Conservation (phyloP, 2,329 filamentous ascomycete species). For the Coccinonectria pachysandricola region DNA sequence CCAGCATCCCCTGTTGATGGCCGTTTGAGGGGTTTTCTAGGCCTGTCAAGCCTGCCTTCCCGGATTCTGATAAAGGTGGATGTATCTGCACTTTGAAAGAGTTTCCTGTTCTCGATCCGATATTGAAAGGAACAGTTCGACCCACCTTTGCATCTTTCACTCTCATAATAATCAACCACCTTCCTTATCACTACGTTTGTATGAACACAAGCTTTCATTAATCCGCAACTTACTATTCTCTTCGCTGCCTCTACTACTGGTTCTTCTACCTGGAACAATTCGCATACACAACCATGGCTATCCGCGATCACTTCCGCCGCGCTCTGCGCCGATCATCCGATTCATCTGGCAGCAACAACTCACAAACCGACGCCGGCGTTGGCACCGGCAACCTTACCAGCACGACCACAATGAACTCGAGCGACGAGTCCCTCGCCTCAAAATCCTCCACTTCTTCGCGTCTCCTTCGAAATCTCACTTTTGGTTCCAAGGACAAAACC, state of each 20-base stretch:
- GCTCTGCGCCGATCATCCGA: slow-evolving; percentile 25
- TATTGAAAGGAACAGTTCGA: neutral
- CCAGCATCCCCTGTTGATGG: slow-evolving; percentile 13
- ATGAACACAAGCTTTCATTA: too few relatives aligned
- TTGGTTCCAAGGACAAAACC: slow-evolving; percentile 20
- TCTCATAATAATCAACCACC: too few relatives aligned
- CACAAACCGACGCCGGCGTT: slow-evolving; percentile 22
- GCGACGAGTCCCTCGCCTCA: slow-evolving; percentile 19
- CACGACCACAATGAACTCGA: slow-evolving; percentile 20
- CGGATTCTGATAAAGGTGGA: slow-evolving; percentile 7
- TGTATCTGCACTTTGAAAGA: slow-evolving; percentile 4
- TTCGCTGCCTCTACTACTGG: too few relatives aligned
- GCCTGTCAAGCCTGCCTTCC: too few relatives aligned
- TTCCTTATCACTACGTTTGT: too few relatives aligned
- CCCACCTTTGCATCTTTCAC: neutral
- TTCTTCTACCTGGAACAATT: too few relatives aligned
- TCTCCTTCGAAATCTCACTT: slow-evolving; percentile 22
- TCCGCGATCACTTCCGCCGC: slow-evolving; percentile 32
- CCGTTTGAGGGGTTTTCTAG: slow-evolving; percentile 20
- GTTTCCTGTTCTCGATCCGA: slow-evolving; percentile 4
- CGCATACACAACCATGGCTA: slow-evolving; percentile 25
- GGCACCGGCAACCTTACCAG: slow-evolving; percentile 19
- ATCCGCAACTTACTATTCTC: too few relatives aligned
- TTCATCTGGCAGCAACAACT: slow-evolving; percentile 20
- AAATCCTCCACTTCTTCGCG: slow-evolving; percentile 20